A percentile compares a stretch with the other conserved stretches of the same genome.
Evolutionary conservation across 371 early-diverging fungal species (phyloP).

Genomic region (Cokeromyces recurvatus): DNA sequence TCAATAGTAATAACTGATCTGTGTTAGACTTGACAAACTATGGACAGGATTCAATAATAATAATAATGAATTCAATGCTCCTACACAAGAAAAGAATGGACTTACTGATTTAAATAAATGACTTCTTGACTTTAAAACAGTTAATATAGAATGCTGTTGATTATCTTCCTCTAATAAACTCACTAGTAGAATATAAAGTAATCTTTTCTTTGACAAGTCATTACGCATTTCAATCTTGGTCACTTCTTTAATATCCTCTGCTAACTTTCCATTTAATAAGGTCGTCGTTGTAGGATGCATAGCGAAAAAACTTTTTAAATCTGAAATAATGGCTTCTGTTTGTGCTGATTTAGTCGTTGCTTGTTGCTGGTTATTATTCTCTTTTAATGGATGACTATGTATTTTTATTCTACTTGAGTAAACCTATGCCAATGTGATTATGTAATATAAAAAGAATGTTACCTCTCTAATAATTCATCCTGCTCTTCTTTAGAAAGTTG

Average conservation of each 20-base stretch:
- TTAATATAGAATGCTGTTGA: constrained; percentile 16
- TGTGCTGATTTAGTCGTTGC: too few relatives aligned
- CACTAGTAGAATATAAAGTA: constrained; percentile 56
- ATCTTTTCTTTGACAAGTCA: constrained; percentile 62
- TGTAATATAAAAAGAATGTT: too few relatives aligned
- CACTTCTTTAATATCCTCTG: constrained; percentile 68
- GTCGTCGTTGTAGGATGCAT: constrained; percentile 9
- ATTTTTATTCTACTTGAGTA: too few relatives aligned
- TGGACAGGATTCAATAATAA: background rate
- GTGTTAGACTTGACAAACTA: constrained; percentile 57
- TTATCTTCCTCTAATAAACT: constrained; percentile 52
- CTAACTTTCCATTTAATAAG: constrained; percentile 18
- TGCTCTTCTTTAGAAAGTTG: too few relatives aligned
- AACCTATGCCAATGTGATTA: too few relatives aligned
- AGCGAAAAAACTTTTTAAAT: too few relatives aligned
- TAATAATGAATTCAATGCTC: background rate
- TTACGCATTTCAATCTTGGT: constrained; percentile 75
- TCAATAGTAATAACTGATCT: constrained; percentile 59
- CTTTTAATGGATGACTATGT: too few relatives aligned
- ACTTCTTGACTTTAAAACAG: constrained; percentile 30
- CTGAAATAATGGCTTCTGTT: too few relatives aligned
- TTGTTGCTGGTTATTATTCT: too few relatives aligned
- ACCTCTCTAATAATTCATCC: too few relatives aligned
- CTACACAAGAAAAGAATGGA: background rate
- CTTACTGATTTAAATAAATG: constrained; percentile 54